Evolutionary conservation across 345 rosid species (phyloP), one percentile per base, ranked within the genome.

Genomic region (Populus alba): DNA sequence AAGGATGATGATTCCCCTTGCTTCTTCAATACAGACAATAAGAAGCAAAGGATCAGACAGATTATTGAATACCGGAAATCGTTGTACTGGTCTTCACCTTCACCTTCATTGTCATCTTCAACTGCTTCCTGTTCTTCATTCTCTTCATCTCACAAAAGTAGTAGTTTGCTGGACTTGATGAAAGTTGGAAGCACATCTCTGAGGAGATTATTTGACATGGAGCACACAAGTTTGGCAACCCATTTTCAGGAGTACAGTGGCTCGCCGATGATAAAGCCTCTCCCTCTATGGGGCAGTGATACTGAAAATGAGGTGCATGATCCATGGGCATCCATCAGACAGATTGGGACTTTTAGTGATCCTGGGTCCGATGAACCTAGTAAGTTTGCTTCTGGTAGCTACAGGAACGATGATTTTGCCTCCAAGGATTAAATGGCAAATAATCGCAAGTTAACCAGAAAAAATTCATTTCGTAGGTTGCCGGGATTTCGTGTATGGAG

Each of bases 201-300:
- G 31, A 57, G 63, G 81, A 88, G 94, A 79, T 75, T 91, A 20
- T 87, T 86, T 68, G 87, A 87, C 74, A 91, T 82, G 88, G 89
- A 88, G 70, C 90, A 86, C 39, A 86, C 88, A 0, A 80, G 87
- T 81, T 85, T 89, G 76, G 83, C 85, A 16, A 81, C 77, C 25
- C 81, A 86, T 81, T 87, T 89, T 71, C 69, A 82, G 59, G 84
- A 85, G 20, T 89, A 87, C 80, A 83, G 88, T 33, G 87, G 83
- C 53, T 82, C 90, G 1, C 90, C 92, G 1, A 4, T 81, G 0
- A 67, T 45, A 7, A 89, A 84, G 85, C 35, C 90, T 41, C 75
- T 88, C 55, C 87, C 81, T 29, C 43, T 87, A 53, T 87, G 89
- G 91, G 89, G 86, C 8, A 83, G 92, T 57, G 90, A 81, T 25